Conservation (phyloP, 768 basidiomycete species). For the Cyathus striatus region DNA sequence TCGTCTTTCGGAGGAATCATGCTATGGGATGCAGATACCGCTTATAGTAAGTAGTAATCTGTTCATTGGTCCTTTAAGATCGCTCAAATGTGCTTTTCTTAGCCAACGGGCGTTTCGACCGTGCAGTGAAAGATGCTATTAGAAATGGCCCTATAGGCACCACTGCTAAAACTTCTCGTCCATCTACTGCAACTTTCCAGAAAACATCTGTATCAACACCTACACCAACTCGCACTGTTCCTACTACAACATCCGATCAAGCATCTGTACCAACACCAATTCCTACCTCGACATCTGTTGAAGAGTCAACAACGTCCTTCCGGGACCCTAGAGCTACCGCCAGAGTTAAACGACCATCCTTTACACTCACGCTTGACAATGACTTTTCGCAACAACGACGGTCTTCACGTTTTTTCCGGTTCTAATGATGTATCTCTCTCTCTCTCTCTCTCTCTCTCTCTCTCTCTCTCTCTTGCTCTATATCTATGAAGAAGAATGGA, state of each 20-base stretch:
- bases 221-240: conserved; percentile 6
- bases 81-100: neutral
- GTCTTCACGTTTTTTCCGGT: conserved; percentile 22
- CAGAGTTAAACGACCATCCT: conserved; percentile 25
- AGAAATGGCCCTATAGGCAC: conserved; percentile 13
- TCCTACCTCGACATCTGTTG: conserved; percentile 4
- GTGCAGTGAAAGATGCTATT: conserved; percentile 44
- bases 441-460: neutral
- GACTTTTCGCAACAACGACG: conserved; percentile 7
- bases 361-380: conserved; percentile 10
- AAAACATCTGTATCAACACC: conserved; percentile 4
- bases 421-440: conserved; percentile 50
- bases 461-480: neutral
- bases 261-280: conserved; percentile 2
- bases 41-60: conserved; percentile 33
- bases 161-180: conserved; percentile 1
- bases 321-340: conserved; percentile 27
- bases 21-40: conserved; percentile 39
- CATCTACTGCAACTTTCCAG: neutral
- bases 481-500: too few species aligned
- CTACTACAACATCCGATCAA: conserved; percentile 4
- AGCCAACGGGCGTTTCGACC: conserved; percentile 46
- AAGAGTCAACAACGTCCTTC: conserved; percentile 10
- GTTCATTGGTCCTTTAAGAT: neutral
- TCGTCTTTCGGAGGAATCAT: conserved; percentile 58